Percentiles rank a stretch among this genome's conserved stretches.
Evolutionary conservation across 352 stramenopile species (phyloP).

Genomic region (Phytophthora pistaciae): DNA sequence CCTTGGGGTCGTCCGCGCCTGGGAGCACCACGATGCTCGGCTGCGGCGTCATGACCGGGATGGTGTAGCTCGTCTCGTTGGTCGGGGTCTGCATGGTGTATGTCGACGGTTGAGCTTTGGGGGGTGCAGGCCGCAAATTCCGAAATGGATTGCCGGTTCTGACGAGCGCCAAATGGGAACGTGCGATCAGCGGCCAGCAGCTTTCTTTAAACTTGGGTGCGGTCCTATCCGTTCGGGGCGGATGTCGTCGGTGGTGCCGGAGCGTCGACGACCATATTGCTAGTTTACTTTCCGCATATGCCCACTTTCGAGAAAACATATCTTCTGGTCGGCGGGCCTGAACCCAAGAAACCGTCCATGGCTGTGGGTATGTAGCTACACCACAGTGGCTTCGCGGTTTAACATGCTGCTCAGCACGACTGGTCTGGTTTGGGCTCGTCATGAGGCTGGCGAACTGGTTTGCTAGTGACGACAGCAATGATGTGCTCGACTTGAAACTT

Average conservation of each 20-base stretch:
- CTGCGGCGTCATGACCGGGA: slow-evolving; percentile 31
- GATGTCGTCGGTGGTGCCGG: neutral
- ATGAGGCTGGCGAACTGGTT: slow-evolving; percentile 1
- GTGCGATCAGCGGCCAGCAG: slow-evolving; percentile 8
- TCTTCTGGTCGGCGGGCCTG: neutral
- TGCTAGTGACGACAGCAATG: slow-evolving; percentile 1
- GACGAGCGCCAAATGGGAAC: slow-evolving; percentile 16
- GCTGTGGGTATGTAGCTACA: neutral
- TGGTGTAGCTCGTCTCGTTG: slow-evolving; percentile 26
- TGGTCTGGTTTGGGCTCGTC: slow-evolving; percentile 3
- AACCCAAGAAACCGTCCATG: slow-evolving; percentile 3
- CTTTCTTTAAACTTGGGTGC: slow-evolving; percentile 11
- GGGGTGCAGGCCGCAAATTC: slow-evolving; percentile 21
- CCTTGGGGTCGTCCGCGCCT: slow-evolving; percentile 13
- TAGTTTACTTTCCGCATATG: neutral
- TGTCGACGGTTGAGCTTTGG: neutral
- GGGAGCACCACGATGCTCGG: slow-evolving; percentile 16
- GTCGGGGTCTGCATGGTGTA: slow-evolving; percentile 26
- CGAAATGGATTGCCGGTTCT: slow-evolving; percentile 9
- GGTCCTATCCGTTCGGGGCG: slow-evolving; percentile 2
- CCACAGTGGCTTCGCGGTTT: neutral
- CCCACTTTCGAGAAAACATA: neutral
- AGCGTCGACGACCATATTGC: slow-evolving; percentile 2
- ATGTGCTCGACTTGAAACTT: neutral
- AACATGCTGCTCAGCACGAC: neutral